phyloP scores from a whole-genome alignment of 2,329 filamentous ascomycete genomes.

The Trichoderma aggressivum region DNA sequence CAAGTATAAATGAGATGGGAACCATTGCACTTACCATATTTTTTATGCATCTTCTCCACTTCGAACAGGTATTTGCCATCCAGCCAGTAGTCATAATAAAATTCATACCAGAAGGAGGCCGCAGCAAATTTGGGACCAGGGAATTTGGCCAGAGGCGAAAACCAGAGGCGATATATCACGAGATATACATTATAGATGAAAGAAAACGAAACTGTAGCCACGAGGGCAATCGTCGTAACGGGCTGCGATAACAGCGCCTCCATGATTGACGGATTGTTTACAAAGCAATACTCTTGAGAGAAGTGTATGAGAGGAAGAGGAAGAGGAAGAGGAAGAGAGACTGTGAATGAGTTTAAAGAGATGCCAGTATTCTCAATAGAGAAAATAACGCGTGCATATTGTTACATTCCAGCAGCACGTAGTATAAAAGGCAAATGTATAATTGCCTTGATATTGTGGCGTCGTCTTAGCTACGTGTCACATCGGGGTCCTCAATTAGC shows the following conservation, averaged over 20 bases:
- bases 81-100: conserved; percentile 27
- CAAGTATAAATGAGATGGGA: neutral
- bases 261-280: neutral
- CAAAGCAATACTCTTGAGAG: neutral
- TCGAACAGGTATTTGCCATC: conserved; percentile 28
- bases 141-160: conserved; percentile 31
- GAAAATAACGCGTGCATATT: neutral
- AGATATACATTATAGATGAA: conserved; percentile 21
- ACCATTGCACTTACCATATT: conserved; percentile 25
- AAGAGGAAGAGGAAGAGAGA: neutral
- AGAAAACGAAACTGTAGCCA: neutral
- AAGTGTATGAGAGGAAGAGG: neutral
- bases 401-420: neutral
- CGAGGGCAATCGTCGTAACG: neutral
- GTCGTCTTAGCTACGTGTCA: neutral
- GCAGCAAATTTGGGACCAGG: conserved; percentile 32
- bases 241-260: neutral
- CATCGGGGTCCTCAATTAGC: neutral
- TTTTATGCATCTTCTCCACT: conserved; percentile 28
- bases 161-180: conserved; percentile 20
- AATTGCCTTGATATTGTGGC: neutral
- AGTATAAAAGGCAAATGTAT: neutral
- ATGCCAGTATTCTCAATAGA: neutral
- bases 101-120: conserved; percentile 29
- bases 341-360: neutral